Evolutionary conservation across 148 eudicot genomes (phyloP), one percentile per base, ranked within the genome.

Genomic region (Vaccinium myrtillus): DNA sequence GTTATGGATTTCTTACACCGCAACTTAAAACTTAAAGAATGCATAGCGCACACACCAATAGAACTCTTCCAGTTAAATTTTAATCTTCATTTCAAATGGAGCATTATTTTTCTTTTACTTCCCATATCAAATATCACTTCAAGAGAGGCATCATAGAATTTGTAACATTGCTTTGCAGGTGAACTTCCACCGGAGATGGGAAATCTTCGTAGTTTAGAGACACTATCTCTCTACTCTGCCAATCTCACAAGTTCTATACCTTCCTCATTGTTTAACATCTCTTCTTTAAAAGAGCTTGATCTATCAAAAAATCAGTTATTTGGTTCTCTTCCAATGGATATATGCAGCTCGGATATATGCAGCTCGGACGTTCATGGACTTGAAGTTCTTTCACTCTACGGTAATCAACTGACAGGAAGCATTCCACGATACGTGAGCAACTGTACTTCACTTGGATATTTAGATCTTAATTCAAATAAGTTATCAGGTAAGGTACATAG

Each of bases 171-270:
- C 25, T 61, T 61, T 63, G 43, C 67, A 84, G 83, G 83, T 59
- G 25, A 13, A 53, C 39, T 84, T 48, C 86, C 82, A 84, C n/a
- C 50, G 27, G 81, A 63, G 14, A 48, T 84, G 3, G 73, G 86
- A 16, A 50, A 77, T 8, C 82, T 84, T 78, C 9, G 8, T 8
- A 84, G 69, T 10, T 7, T 84, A 1, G 25, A 55, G 36, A 9
- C 0, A 4, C 8, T 79, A 1, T 3, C 6, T 9, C 6, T 59
- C 0, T 1, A 7, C 0, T 5, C 1, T 1, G 67, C 25, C 55
- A 48, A 51, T 18, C 48, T 82, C 10, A 49, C 8, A 0, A 77
- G 84, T 1, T 13, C 56, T 7, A 25, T 50, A 13, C 49, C 84
- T 1, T 0, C 46, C 1, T 0, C 2, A 18, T 5, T 70, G 3